Percentiles rank a stretch among this genome's conserved stretches.
Evolutionary conservation across 2,329 filamentous ascomycete genomes (phyloP).

Genomic region (Neurospora sp.): DNA sequence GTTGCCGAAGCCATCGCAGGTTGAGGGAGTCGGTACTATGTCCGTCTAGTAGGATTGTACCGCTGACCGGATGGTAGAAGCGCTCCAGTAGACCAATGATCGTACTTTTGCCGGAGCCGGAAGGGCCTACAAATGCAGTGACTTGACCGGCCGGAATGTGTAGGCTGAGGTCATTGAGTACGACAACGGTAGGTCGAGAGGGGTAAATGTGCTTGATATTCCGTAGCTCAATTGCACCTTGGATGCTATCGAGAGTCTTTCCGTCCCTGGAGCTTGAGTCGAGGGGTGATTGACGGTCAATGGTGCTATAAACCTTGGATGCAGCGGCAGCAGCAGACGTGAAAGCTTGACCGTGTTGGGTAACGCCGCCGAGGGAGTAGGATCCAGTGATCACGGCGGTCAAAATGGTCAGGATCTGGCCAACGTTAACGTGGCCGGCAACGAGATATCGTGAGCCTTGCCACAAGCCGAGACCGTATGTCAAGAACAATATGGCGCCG

Average conservation of each 20-base stretch:
- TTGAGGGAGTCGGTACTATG: slow-evolving; percentile 10
- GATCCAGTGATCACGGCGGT: slow-evolving; percentile 89
- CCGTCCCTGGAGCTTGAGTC: background rate
- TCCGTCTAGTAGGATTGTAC: slow-evolving; percentile 6
- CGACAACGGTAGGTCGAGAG: slow-evolving; percentile 22
- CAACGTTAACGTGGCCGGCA: slow-evolving; percentile 54
- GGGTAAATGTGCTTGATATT: slow-evolving; percentile 20
- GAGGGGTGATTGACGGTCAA: background rate
- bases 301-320: slow-evolving; percentile 42
- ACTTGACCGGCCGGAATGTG: slow-evolving; percentile 14
- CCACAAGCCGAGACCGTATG: slow-evolving; percentile 85
- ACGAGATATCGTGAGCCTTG: slow-evolving; percentile 70
- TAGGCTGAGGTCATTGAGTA: slow-evolving; percentile 25
- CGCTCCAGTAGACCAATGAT: slow-evolving; percentile 32
- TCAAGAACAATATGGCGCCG: slow-evolving; percentile 77
- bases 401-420: slow-evolving; percentile 71
- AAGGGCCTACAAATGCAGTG: slow-evolving; percentile 33
- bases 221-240: slow-evolving; percentile 4
- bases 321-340: slow-evolving; percentile 74
- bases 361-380: slow-evolving; percentile 80
- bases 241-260: background rate
- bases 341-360: slow-evolving; percentile 80
- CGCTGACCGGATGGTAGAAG: slow-evolving; percentile 23
- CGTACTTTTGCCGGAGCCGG: slow-evolving; percentile 35
- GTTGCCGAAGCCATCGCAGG: slow-evolving; percentile 33